Evolutionary conservation across 305 asterid species (phyloP).

Genomic region (Plantago rigida): DNA sequence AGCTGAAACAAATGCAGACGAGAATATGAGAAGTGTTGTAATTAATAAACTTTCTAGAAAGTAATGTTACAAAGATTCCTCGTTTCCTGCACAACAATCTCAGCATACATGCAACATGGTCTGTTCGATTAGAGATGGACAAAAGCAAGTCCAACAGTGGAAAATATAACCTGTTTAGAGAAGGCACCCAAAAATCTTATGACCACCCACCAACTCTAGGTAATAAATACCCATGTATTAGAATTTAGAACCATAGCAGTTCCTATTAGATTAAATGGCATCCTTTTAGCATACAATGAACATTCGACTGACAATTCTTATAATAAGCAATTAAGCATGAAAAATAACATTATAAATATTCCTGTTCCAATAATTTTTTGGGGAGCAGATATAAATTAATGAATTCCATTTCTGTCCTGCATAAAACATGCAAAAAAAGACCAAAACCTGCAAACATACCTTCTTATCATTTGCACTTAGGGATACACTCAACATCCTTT

Average conservation of each 20-base stretch:
- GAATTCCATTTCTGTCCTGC: neutral
- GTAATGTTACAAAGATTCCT: constrained; percentile 2
- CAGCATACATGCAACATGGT: neutral
- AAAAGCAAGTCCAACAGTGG: too few relatives aligned
- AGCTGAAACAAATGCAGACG: constrained; percentile 34
- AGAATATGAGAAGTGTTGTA: constrained; percentile 8
- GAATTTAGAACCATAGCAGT: too few relatives aligned
- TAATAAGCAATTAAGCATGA: neutral
- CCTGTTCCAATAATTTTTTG: too few relatives aligned
- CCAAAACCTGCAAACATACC: constrained; percentile 34
- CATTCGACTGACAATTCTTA: too few relatives aligned
- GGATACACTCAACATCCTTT: constrained; percentile 60
- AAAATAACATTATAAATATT: too few relatives aligned
- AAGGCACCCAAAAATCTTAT: too few relatives aligned
- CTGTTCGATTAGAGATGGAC: neutral
- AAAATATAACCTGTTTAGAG: too few relatives aligned
- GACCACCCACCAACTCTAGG: too few relatives aligned
- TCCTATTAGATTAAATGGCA: too few relatives aligned
- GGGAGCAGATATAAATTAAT: neutral
- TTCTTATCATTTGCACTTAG: constrained; percentile 62
- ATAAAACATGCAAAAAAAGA: neutral
- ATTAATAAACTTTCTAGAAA: neutral
- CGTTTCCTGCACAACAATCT: neutral
- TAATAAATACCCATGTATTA: too few relatives aligned
- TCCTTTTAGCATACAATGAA: too few relatives aligned